Conservation (phyloP, 257 asterid genomes). For the Petunia axillaris region DNA sequence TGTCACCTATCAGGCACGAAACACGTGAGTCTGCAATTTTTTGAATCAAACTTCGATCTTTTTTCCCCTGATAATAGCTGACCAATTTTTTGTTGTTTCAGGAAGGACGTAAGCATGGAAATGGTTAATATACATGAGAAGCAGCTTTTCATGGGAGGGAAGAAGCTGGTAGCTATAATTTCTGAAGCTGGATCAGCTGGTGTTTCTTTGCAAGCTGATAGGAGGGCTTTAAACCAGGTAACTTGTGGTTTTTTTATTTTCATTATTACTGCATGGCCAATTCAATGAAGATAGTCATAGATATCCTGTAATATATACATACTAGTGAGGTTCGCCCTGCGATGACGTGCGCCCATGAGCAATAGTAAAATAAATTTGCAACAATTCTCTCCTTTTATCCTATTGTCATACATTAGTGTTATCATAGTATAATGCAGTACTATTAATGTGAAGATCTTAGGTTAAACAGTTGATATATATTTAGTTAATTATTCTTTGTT, state of each 20-base stretch:
- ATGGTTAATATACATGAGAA: conserved; percentile 99
- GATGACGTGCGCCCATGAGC: too few relatives aligned
- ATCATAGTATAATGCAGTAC: too few relatives aligned
- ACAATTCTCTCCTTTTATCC: too few relatives aligned
- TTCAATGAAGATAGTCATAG: neutral
- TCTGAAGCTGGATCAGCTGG: conserved; percentile 99
- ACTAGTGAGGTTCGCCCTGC: too few relatives aligned
- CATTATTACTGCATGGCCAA: conserved; percentile 11
- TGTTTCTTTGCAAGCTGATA: conserved; percentile 99
- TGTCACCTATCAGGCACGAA: conserved; percentile 93
- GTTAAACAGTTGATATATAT: too few relatives aligned
- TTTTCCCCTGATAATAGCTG: conserved; percentile 28
- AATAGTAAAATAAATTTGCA: too few relatives aligned
- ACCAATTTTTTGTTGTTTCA: conserved; percentile 42
- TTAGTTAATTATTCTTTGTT: too few relatives aligned
- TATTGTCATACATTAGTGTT: too few relatives aligned
- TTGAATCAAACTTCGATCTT: conserved; percentile 22
- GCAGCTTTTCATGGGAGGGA: conserved; percentile 91
- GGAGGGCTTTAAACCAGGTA: conserved; percentile 94
- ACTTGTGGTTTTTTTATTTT: conserved; percentile 12
- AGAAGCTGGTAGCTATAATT: conserved; percentile 87
- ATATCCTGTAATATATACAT: neutral
- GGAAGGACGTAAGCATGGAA: conserved; percentile 97
- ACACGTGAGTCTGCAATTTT: conserved; percentile 74
- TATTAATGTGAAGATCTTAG: too few relatives aligned